Percentiles rank a stretch among this genome's conserved stretches.
phyloP scores from a whole-genome alignment of 257 asterid genomes.

The Prunella vulgaris region DNA sequence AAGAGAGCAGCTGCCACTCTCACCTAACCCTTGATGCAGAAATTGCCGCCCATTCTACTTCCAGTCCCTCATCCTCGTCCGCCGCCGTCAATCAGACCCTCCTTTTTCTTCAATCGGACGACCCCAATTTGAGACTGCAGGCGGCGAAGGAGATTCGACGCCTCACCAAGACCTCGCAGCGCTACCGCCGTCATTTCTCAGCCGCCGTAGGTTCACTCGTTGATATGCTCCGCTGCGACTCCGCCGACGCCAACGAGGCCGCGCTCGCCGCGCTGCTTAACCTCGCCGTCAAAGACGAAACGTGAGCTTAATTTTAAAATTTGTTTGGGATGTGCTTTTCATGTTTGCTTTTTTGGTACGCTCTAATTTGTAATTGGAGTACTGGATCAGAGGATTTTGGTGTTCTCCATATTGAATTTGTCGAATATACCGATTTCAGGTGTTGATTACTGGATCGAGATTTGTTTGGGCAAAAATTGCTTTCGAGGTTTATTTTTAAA shows the following conservation, averaged over 20 bases:
- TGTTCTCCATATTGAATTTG: background rate
- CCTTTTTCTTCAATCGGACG: conserved; percentile 52
- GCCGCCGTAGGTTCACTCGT: conserved; percentile 63
- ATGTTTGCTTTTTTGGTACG: background rate
- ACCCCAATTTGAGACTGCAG: conserved; percentile 32
- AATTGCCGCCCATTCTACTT: conserved; percentile 18
- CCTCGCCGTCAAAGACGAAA: conserved; percentile 80
- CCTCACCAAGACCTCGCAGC: conserved; percentile 74
- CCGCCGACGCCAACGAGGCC: conserved; percentile 53
- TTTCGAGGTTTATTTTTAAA: background rate
- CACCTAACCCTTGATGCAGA: conserved; percentile 29
- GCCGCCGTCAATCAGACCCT: conserved; percentile 44
- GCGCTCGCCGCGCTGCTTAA: conserved; percentile 80
- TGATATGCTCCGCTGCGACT: conserved; percentile 52
- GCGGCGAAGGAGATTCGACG: conserved; percentile 90
- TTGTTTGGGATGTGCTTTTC: background rate
- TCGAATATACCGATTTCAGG: background rate
- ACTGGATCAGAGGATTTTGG: background rate
- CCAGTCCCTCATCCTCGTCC: conserved; percentile 30
- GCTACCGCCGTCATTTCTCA: conserved; percentile 79
- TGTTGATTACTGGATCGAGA: background rate
- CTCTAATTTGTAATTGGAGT: conserved; percentile 9
- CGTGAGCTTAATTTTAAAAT: conserved; percentile 35
- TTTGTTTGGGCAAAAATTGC: background rate
- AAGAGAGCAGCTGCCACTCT: conserved; percentile 19